Percentiles rank a stretch among this genome's conserved stretches.
These are phyloP conservation scores for Mucor piriformis DNA, from an alignment of 371 early-diverging fungal species.

Conservation along the genomic window DNA sequence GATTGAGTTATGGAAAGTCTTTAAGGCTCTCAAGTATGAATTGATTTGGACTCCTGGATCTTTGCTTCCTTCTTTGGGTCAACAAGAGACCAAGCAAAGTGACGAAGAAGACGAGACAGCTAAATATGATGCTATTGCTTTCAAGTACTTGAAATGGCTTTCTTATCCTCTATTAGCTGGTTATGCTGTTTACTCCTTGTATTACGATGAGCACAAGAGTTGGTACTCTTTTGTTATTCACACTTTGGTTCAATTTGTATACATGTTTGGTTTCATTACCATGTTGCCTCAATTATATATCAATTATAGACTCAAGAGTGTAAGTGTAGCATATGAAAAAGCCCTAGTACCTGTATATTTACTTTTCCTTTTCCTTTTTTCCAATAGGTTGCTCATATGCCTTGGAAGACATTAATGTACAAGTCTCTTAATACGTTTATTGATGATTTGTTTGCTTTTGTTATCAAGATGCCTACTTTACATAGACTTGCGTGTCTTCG, in stretches of 20 bases:
- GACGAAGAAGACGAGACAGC: constrained; percentile 77
- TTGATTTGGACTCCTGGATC: constrained; percentile 48
- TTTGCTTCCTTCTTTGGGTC: constrained; percentile 41
- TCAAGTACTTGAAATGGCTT: constrained; percentile 79
- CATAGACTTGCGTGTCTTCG: constrained; percentile 92
- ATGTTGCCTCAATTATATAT: constrained; percentile 95
- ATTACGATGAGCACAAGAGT: constrained; percentile 86
- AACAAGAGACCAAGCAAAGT: constrained; percentile 44
- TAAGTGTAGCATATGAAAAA: constrained; percentile 34
- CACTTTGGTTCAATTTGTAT: constrained; percentile 87
- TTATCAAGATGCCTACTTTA: constrained; percentile 94
- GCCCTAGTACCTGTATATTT: too few species aligned
- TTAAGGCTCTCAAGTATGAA: constrained; percentile 80
- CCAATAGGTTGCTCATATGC: constrained; percentile 70
- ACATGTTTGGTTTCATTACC: constrained; percentile 88
- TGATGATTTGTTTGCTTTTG: constrained; percentile 93
- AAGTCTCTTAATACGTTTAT: constrained; percentile 93
- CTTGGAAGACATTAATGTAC: constrained; percentile 93
- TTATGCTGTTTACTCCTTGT: constrained; percentile 84
- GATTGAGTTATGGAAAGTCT: constrained; percentile 92
- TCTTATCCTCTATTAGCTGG: constrained; percentile 81
- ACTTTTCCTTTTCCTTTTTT: neutral
- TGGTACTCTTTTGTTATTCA: constrained; percentile 92
- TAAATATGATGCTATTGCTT: constrained; percentile 90
- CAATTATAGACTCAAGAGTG: constrained; percentile 91